Conservation (phyloP, 2,329 filamentous ascomycete genomes). For the Hypoxylon sp. region DNA sequence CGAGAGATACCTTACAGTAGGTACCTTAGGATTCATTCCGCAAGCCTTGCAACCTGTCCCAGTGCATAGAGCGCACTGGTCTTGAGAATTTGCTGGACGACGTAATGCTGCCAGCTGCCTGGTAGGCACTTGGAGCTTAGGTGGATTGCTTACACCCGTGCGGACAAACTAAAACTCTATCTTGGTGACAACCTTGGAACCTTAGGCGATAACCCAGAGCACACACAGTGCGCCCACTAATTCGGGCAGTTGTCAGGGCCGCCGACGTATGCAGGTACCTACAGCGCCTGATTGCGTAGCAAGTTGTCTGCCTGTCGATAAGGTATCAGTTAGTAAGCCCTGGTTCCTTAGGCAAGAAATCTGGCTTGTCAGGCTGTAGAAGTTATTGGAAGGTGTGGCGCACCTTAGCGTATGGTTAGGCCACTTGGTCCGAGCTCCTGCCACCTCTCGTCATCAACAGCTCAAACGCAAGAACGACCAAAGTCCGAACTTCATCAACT, state of each 20-base stretch:
- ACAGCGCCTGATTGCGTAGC: constrained; percentile 43
- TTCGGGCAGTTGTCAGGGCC: neutral
- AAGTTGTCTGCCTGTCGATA: constrained; percentile 45
- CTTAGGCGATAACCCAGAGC: too few species aligned
- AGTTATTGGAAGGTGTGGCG: constrained; percentile 44
- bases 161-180: too few species aligned
- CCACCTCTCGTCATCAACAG: constrained; percentile 47
- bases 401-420: constrained; percentile 20
- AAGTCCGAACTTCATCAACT: constrained; percentile 43
- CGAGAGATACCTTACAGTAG: neutral
- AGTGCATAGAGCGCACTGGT: neutral
- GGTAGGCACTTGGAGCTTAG: neutral
- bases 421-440: constrained; percentile 45
- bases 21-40: neutral
- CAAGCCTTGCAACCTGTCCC: neutral
- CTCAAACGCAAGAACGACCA: constrained; percentile 42
- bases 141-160: neutral
- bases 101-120: neutral
- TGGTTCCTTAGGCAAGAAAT: constrained; percentile 26
- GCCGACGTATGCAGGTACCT: constrained; percentile 40
- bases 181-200: too few species aligned
- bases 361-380: constrained; percentile 44
- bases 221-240: neutral
- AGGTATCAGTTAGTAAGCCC: constrained; percentile 40
- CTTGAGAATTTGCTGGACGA: neutral